Evolutionary conservation across 306 rosid species (phyloP), one percentile per base, ranked within the genome.

Genomic region (Fragaria iinumae): DNA sequence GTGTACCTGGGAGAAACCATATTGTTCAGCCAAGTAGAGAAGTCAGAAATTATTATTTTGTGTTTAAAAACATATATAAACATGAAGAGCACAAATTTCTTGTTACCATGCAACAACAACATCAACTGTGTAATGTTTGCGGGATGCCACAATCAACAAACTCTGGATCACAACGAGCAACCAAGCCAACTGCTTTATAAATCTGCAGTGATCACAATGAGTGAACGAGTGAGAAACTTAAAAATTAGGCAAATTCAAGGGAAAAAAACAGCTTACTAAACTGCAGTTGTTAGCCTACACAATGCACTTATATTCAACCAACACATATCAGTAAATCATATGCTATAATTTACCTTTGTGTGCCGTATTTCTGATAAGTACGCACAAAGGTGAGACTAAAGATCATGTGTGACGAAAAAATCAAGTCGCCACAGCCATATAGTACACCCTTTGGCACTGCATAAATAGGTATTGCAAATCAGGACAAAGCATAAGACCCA

Each of bases 81-180:
- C 20, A 17, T 16, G n/a, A 44, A 52, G 32, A 23, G 39, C 25
- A 72, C 29, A 72, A 47, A 72, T 20, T 67, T 38, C 41, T 77
- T 69, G 81, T 80, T 86, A 95, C 99, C 99, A 96, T 68, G 99
- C 99, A 39, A 96, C 99, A 77, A 96, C 96, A 25, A 96, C 84
- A n/a, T 96, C 99, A 60, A 96, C 99, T 0, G 99, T 88, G 87
- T 96, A 96, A 93, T 96, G 99, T 79, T 96, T 96, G 80, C 97
- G 99, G 44, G 99, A 92, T 48, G 99, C 99, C 72, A 96, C 89
- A 43, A 96, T 96, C 88, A 96, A 84, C 74, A 96, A 83, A 78
- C 98, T 92, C 84, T 88, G 99, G 83, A 83, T 80, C 63, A 89
- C 87, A 50, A 93, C 99, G 62, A 96, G 97, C 70, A 87, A 67